Evolutionary conservation across 345 rosid species (phyloP).

Genomic region (Eucalyptus pumila): DNA sequence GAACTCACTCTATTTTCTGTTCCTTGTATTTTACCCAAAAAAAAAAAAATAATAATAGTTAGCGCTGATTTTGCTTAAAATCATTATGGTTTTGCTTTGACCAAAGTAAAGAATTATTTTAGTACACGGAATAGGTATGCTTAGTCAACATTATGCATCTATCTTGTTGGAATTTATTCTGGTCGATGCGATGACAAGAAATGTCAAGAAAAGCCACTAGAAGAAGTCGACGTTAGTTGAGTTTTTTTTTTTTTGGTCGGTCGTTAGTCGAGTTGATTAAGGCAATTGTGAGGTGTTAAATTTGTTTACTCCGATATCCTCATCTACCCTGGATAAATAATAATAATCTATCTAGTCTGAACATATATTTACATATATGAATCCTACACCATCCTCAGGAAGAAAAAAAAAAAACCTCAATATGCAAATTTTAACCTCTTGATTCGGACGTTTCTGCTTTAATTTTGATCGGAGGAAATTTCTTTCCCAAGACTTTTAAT

Average conservation of each 20-base stretch:
- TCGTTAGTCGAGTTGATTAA: background rate
- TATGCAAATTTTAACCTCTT: background rate
- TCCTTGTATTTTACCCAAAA: no score
- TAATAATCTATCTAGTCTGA: background rate
- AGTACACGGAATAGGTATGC: background rate
- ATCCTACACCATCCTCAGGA: background rate
- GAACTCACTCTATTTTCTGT: no score
- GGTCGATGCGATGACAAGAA: background rate
- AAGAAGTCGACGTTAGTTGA: background rate
- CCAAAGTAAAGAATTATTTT: background rate
- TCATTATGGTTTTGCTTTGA: background rate
- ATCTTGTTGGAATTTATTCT: background rate
- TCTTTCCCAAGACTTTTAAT: background rate
- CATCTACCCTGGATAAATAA: background rate
- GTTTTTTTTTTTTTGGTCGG: no score
- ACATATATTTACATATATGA: background rate
- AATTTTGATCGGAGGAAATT: background rate
- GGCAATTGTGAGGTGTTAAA: background rate
- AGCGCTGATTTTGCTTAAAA: background rate
- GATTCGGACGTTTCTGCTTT: background rate
- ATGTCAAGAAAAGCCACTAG: background rate
- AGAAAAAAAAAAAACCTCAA: background rate
- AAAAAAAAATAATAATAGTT: background rate
- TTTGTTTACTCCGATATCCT: background rate
- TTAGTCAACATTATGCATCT: background rate